Conservation (phyloP, 345 rosid species). For the Kernera saxatilis region DNA sequence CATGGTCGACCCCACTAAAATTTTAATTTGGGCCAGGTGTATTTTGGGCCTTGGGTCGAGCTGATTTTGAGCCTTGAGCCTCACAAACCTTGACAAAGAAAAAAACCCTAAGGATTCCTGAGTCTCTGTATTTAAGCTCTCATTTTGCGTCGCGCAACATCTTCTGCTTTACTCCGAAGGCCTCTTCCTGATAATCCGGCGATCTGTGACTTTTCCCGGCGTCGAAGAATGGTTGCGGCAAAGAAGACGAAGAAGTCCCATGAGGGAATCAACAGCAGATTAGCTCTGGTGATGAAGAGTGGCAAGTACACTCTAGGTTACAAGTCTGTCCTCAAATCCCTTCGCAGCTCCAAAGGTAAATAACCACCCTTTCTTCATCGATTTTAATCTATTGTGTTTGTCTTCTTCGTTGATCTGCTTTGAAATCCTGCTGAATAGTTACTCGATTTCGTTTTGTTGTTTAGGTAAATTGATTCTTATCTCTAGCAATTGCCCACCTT, state of each 20-base stretch:
- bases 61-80: background rate
- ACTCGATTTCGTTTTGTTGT: background rate
- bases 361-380: background rate
- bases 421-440: background rate
- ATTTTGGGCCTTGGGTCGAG: background rate
- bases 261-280: constrained; percentile 78
- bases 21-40: background rate
- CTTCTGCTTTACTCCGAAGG: background rate
- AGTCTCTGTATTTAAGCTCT: background rate
- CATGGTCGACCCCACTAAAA: background rate
- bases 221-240: constrained; percentile 19
- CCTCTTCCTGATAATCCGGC: background rate
- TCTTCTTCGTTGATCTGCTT: background rate
- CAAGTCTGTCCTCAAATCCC: constrained; percentile 67
- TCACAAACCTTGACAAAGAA: background rate
- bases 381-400: background rate
- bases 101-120: background rate
- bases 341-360: constrained; percentile 66
- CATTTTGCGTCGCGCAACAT: background rate
- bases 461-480: constrained; percentile 53
- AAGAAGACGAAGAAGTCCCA: constrained; percentile 68
- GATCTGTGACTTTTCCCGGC: constrained; percentile 17
- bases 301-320: constrained; percentile 68
- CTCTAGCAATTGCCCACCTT: constrained; percentile 67
- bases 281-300: constrained; percentile 82